Evolutionary conservation across 805 yeast genomes (phyloP), one percentile per base, ranked within the genome.

Genomic region (Priceomyces fermenticarens): DNA sequence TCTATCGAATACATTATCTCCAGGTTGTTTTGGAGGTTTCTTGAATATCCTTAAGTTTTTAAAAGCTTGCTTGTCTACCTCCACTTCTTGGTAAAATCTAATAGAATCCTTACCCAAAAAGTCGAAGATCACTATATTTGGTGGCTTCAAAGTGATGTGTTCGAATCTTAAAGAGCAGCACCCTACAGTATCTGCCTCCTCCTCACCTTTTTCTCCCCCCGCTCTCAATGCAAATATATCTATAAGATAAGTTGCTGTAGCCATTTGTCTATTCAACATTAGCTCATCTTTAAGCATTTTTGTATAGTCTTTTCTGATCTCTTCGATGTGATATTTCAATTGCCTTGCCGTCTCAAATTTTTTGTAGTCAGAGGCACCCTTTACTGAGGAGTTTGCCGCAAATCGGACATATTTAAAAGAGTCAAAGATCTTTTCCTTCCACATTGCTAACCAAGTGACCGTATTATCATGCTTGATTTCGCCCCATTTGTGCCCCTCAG

Each of bases 131-230:
- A 91, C 97, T 4, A 75, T 84, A 50, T 80, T 80, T 7, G 97
- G 97, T 2, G 96, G 96, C 50, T 78, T 78, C 43, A 91, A 71
- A 1, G 90, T 83, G 33, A 91, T 77, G 63, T 90, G 98, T 60
- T 90, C 98, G 56, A 70, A 90, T 54, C 98, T 72, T 50, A 91
- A 74, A 1, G 97, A 90, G 66, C 98, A 91, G 65, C 98, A 91
- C 34, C 98, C 98, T 34, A 91, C 98, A 1, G 98, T 91, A 60
- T 91, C 98, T 2, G 98, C 98, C 59, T 90, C 97, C 51, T 91
- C 98, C 3, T 91, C 98, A 9, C 91, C 85, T 61, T 91, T 91
- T 63, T 91, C 97, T 53, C 97, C 97, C 60, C 97, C 97, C 1
- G 97, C 97, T 83, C 98, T 86, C 49, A 91, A 74, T 0, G 98